phyloP scores from a whole-genome alignment of 2,329 filamentous ascomycete species.

The Chrysoporthe cubensis region DNA sequence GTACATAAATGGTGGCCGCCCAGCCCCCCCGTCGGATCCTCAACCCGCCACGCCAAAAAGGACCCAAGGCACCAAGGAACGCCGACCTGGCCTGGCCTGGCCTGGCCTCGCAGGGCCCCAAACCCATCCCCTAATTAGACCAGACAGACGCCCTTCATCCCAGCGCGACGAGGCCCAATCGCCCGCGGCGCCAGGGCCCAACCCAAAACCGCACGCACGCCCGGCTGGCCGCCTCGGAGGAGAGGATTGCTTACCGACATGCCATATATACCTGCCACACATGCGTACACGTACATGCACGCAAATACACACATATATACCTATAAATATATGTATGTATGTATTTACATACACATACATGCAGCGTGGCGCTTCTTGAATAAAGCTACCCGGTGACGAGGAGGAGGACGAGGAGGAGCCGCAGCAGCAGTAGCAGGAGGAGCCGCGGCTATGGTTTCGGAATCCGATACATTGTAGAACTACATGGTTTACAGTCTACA shows the following conservation, averaged over 20 bases:
- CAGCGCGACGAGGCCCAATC: not conserved
- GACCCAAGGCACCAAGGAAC: too few species aligned
- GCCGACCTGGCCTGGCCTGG: too few species aligned
- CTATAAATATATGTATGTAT: too few species aligned
- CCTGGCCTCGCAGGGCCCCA: not conserved
- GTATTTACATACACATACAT: too few species aligned
- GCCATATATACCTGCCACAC: too few species aligned
- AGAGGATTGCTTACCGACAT: too few species aligned
- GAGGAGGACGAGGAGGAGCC: not conserved
- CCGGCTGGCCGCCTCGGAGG: too few species aligned
- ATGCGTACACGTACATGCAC: too few species aligned
- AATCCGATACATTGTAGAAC: constrained; percentile 17
- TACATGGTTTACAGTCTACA: constrained; percentile 22
- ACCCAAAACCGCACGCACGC: not conserved
- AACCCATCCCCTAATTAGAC: constrained; percentile 12
- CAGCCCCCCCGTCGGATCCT: constrained; percentile 1
- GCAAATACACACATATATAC: too few species aligned
- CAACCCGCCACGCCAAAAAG: not conserved
- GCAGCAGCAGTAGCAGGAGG: not conserved
- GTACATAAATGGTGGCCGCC: not conserved
- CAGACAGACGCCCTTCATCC: not conserved
- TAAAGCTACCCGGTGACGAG: not conserved
- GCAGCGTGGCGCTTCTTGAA: too few species aligned
- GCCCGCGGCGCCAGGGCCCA: not conserved
- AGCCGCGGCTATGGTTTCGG: not conserved